Evolutionary conservation across 169 alveolate species (phyloP).

Genomic region (Perkinsus marinus): DNA sequence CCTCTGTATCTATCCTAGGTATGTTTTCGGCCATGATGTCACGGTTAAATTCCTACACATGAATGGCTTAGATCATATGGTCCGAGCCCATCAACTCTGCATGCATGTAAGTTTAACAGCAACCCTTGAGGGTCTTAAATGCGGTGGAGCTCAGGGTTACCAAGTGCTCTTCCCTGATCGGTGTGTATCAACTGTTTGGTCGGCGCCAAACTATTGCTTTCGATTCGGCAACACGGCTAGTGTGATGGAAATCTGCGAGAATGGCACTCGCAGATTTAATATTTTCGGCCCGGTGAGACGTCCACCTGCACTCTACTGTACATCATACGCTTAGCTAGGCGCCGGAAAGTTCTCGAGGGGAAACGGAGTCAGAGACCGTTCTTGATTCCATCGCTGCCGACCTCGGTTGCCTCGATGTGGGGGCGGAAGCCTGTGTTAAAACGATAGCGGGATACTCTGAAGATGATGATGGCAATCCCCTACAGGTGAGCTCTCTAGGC

Average conservation of each 20-base stretch:
- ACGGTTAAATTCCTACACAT: conserved; percentile 61
- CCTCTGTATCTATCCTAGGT: conserved; percentile 24
- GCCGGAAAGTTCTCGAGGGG: too few species aligned
- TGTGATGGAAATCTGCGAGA: conserved; percentile 67
- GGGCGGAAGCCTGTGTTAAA: too few species aligned
- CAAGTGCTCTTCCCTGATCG: conserved; percentile 42
- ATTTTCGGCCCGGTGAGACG: too few species aligned
- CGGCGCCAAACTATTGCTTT: conserved; percentile 91
- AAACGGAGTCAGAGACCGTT: too few species aligned
- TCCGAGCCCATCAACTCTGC: conserved; percentile 90
- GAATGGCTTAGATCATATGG: conserved; percentile 67
- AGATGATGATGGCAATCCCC: too few species aligned
- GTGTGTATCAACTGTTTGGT: conserved; percentile 61
- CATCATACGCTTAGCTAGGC: too few species aligned
- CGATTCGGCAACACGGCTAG: conserved; percentile 89
- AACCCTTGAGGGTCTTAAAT: too few species aligned
- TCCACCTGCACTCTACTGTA: too few species aligned
- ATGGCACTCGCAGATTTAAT: background rate
- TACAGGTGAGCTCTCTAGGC: too few species aligned
- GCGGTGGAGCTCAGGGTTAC: conserved; percentile 29
- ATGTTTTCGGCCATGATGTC: conserved; percentile 78
- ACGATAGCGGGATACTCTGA: too few species aligned
- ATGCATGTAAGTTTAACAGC: conserved; percentile 56
- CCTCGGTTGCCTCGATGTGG: too few species aligned
- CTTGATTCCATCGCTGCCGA: too few species aligned